Percentiles rank a stretch among this genome's conserved stretches.
Evolutionary conservation across 2,329 filamentous ascomycete genomes (phyloP).

Genomic region (Trichophyton schoenleinii): DNA sequence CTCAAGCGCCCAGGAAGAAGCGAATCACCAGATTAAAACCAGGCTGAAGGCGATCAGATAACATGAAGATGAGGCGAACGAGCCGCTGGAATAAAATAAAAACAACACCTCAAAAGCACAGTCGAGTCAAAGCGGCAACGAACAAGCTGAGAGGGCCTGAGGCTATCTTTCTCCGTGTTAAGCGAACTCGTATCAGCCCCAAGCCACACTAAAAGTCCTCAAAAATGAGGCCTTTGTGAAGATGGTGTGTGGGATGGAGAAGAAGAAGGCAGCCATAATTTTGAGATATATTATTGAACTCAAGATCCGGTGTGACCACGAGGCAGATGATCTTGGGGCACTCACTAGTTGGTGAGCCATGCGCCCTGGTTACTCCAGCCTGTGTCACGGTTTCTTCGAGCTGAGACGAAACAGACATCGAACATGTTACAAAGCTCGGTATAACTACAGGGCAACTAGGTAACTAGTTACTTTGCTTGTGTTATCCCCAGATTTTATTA

Average conservation of each 20-base stretch:
- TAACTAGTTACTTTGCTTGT: no score
- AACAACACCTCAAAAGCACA: neutral
- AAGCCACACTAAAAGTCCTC: neutral
- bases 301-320: neutral
- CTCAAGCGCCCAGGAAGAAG: neutral
- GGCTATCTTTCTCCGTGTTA: neutral
- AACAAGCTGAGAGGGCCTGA: neutral
- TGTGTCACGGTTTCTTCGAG: neutral
- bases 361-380: neutral
- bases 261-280: neutral
- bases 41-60: neutral
- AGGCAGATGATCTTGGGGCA: neutral
- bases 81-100: neutral
- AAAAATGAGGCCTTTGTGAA: neutral
- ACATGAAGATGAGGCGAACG: neutral
- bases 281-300: neutral
- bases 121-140: neutral
- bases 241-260: neutral
- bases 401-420: neutral
- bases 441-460: no score
- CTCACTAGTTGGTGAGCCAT: neutral
- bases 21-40: neutral
- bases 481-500: no score
- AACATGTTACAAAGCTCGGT: neutral
- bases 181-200: constrained; percentile 1